Base-by-base conservation (phyloP, 2,329 filamentous ascomycete species). In the Clonostachys rosea region DNA sequence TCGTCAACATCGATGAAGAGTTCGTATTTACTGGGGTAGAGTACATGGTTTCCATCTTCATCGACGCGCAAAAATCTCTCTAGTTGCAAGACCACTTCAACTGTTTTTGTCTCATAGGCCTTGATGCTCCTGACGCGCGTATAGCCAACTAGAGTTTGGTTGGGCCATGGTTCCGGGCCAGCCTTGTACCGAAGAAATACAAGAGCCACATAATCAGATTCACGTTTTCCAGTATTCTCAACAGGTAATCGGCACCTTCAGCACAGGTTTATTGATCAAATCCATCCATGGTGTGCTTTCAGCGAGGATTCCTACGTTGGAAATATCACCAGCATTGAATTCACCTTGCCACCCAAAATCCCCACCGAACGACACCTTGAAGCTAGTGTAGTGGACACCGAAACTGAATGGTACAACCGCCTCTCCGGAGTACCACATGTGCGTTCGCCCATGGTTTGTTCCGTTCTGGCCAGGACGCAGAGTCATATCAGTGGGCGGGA, bases 401-500 rank as follows among this genome's bases (percentile, higher is more conserved):
- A 69, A 68, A 1, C 79, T 80, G 47, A 82, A 84, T 0, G 70
- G 69, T 44, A 74, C 70, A 4, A 79, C 67, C 0, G 74, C 66
- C 24, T 30, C 24, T n/a, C 64, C 62, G 34, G 68, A 67, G 57
- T 78, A 83, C 78, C 78, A 84, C 52, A 70, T 74, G 53, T 84
- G 83, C 0, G 80, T 84, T 7, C 78, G 65, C 14, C 79, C 78
- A 0, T 78, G 76, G 2, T 57, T 54, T 47, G 66, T 66, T 30
- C 24, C 24, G 24, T 30, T 30, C 8, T 30, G 24, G 24, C 24
- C 24, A 3, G 76, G 75, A 3, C 76, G 71, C 24, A 84, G 62
- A 4, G 65, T 64, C 78, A 83, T 83, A 51, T 82, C 69, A 2
- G 74, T 78, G 66, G 78, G 76, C 0, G 71, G 69, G 4, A 79